phyloP scores from a whole-genome alignment of 2,329 filamentous ascomycete species.

The Ophiostoma ips region DNA sequence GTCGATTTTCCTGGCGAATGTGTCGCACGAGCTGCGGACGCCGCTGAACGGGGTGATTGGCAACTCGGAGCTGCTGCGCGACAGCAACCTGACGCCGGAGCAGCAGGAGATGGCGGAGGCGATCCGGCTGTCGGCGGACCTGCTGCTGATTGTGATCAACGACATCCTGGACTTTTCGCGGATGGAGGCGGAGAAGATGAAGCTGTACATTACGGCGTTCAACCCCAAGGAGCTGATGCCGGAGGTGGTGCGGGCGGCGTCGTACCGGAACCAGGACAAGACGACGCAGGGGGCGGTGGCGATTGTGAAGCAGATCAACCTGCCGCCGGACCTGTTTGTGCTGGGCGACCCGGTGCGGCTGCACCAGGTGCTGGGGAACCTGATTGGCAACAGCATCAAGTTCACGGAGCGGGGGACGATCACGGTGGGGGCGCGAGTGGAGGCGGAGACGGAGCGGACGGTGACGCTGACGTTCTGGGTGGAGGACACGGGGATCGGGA shows the following conservation, averaged over 20 bases:
- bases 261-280: slow-evolving; percentile 52
- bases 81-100: slow-evolving; percentile 60
- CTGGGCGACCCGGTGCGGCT: slow-evolving; percentile 53
- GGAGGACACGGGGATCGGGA: slow-evolving; percentile 81
- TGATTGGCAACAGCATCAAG: slow-evolving; percentile 87
- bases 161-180: slow-evolving; percentile 94
- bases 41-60: slow-evolving; percentile 82
- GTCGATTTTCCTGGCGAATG: slow-evolving; percentile 66
- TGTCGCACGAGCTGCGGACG: slow-evolving; percentile 68
- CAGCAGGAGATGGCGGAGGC: slow-evolving; percentile 79
- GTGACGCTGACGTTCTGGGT: slow-evolving; percentile 76
- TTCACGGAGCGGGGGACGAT: slow-evolving; percentile 81
- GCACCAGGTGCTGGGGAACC: slow-evolving; percentile 61
- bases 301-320: slow-evolving; percentile 55
- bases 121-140: slow-evolving; percentile 72
- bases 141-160: slow-evolving; percentile 84
- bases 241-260: slow-evolving; percentile 51
- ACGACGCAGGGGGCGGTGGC: slow-evolving; percentile 47
- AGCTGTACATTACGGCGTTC: slow-evolving; percentile 59
- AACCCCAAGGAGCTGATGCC: slow-evolving; percentile 53
- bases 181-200: slow-evolving; percentile 78
- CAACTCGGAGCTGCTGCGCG: slow-evolving; percentile 70
- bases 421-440: slow-evolving; percentile 63
- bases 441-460: slow-evolving; percentile 54
- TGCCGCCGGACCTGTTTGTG: slow-evolving; percentile 57